Percentiles rank a stretch among this genome's conserved stretches.
These are phyloP conservation scores for Chytriomyces sp. DNA, from an alignment of 192 early-diverging fungal genomes.

Conservation along the genomic window DNA sequence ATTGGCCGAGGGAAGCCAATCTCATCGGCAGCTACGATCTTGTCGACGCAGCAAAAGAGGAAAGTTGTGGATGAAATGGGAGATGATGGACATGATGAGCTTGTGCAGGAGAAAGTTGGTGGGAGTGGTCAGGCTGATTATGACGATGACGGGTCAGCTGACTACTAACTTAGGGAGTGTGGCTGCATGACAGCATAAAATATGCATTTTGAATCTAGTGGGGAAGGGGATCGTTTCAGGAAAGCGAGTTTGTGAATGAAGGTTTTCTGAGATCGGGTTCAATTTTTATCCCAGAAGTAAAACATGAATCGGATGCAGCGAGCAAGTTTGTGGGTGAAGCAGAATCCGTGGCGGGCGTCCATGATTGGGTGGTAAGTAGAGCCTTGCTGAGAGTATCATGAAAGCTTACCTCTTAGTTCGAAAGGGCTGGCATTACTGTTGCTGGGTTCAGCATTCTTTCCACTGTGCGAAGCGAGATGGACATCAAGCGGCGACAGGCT, in stretches of 20 bases:
- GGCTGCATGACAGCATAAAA: too few relatives aligned
- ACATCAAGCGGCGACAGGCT: background rate
- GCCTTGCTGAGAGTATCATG: background rate
- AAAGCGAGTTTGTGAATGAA: too few relatives aligned
- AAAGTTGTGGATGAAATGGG: background rate
- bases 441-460: background rate
- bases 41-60: background rate
- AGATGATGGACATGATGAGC: background rate
- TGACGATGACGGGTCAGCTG: background rate
- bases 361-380: background rate
- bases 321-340: background rate
- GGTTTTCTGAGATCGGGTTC: too few relatives aligned
- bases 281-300: too few relatives aligned
- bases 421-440: background rate
- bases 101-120: background rate
- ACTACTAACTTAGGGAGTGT: background rate
- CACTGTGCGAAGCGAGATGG: background rate
- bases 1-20: constrained; percentile 18
- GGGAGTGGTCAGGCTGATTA: background rate
- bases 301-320: too few relatives aligned
- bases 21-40: background rate
- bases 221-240: too few relatives aligned
- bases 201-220: too few relatives aligned
- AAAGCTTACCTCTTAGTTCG: background rate
- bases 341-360: background rate